Conservation (phyloP, 176 grass and related monocot species). For the Guadua angustifolia region DNA sequence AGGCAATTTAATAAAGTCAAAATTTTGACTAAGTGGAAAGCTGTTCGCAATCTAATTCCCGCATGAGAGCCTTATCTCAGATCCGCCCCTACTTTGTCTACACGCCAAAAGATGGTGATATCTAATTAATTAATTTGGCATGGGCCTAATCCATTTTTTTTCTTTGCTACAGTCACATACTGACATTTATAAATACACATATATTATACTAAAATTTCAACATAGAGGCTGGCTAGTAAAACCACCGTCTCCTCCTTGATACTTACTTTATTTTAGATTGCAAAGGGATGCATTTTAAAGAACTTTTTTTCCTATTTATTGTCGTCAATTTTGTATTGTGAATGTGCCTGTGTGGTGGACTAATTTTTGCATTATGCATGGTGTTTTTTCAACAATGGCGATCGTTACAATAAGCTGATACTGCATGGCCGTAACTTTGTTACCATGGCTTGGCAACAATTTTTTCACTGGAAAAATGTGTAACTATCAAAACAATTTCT, state of each 20-base stretch:
- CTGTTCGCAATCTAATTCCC: background rate
- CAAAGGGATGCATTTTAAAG: background rate
- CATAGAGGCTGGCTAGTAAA: too few relatives aligned
- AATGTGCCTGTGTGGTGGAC: background rate
- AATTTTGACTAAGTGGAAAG: conserved; percentile 15
- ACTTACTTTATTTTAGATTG: background rate
- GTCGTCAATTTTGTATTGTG: background rate
- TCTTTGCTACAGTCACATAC: background rate
- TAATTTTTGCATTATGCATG: background rate
- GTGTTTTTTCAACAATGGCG: background rate
- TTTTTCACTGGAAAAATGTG: background rate
- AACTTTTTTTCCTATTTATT: background rate
- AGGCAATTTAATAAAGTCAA: background rate
- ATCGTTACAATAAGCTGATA: background rate
- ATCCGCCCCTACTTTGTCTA: background rate
- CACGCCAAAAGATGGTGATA: background rate
- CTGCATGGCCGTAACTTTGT: background rate
- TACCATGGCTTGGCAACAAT: background rate
- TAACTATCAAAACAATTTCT: background rate
- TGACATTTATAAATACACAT: background rate
- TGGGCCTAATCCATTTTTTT: background rate
- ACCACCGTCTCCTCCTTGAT: background rate
- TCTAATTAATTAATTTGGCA: background rate
- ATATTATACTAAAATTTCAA: background rate
- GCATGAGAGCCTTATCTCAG: conserved; percentile 27